A percentile compares a stretch with the other conserved stretches of the same genome.
Conservation (phyloP, 768 basidiomycete genomes). For the Mycena rebaudengoi region DNA sequence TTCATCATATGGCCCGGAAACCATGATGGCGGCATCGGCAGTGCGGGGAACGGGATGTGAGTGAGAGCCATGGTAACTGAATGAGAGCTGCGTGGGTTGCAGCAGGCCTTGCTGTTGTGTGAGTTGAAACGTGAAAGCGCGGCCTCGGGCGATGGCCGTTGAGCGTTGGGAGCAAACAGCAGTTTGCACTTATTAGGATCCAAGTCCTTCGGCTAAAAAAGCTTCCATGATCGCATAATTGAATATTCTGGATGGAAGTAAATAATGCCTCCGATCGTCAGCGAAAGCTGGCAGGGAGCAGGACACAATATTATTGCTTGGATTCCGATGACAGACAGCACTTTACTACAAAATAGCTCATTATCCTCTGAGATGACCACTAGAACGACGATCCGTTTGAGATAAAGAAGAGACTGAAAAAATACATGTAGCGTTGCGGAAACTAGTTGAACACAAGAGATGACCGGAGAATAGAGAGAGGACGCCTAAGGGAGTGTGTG, state of each 20-base stretch:
- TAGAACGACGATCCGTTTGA: neutral
- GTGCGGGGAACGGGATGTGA: constrained; percentile 48
- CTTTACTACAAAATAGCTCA: constrained; percentile 17
- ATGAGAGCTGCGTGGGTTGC: neutral
- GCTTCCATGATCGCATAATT: too few species aligned
- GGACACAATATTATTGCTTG: constrained; percentile 13
- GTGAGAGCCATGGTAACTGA: constrained; percentile 40
- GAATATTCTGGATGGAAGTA: too few species aligned
- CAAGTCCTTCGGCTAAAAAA: too few species aligned
- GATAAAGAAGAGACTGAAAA: constrained; percentile 8
- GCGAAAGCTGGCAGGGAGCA: neutral
- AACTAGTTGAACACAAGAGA: constrained; percentile 17
- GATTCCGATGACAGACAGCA: constrained; percentile 1
- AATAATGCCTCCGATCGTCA: too few species aligned
- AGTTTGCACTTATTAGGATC: neutral
- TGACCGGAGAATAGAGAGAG: constrained; percentile 6
- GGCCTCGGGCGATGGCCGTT: neutral
- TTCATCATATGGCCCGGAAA: constrained; percentile 96
- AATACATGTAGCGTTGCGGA: constrained; percentile 15
- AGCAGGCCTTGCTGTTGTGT: too few species aligned
- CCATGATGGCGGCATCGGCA: constrained; percentile 88
- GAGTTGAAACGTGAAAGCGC: too few species aligned
- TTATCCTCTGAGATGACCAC: neutral
- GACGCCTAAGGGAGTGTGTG: too few species aligned
- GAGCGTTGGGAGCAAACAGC: neutral